A percentile compares a stretch with the other conserved stretches of the same genome.
Conservation (phyloP, 225 moss, liverwort and hornwort species). For the Marchantia polymorpha region DNA sequence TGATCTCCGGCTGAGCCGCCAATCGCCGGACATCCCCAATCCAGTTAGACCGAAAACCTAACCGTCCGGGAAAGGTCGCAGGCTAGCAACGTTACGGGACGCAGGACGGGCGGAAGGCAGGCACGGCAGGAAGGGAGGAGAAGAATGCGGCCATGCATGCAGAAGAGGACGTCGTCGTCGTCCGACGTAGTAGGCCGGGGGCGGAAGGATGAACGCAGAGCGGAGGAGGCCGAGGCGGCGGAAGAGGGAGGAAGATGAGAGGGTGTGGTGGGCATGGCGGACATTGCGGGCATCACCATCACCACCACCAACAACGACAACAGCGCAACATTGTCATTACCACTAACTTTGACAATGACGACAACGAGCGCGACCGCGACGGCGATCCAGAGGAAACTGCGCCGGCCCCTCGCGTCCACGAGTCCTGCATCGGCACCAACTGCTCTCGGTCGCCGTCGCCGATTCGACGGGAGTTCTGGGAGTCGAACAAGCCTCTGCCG, state of each 20-base stretch:
- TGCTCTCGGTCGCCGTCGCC: conserved; percentile 50
- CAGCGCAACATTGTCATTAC: background rate
- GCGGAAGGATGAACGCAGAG: conserved; percentile 2
- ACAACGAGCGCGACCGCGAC: background rate
- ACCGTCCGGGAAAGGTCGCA: conserved; percentile 15
- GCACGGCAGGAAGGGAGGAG: background rate
- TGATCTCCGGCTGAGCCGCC: too few species aligned
- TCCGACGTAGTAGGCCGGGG: background rate
- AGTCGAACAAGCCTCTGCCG: conserved; percentile 36
- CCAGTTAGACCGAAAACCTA: background rate
- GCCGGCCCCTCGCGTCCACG: conserved; percentile 18
- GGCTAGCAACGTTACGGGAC: background rate
- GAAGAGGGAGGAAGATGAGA: conserved; percentile 33
- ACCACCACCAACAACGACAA: background rate
- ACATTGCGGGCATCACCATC: background rate
- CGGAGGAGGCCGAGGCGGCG: conserved; percentile 24
- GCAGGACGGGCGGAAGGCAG: background rate
- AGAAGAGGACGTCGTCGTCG: background rate
- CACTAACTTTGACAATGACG: background rate
- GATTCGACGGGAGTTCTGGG: conserved; percentile 39
- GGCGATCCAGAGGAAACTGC: background rate
- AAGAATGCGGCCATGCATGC: background rate
- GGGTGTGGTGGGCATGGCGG: conserved; percentile 2
- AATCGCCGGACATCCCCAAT: too few species aligned
- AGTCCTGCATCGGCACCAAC: conserved; percentile 37